Percentiles rank a stretch among this genome's conserved stretches.
phyloP scores from a whole-genome alignment of 805 yeast species.

The Saccharomycopsis vini region DNA sequence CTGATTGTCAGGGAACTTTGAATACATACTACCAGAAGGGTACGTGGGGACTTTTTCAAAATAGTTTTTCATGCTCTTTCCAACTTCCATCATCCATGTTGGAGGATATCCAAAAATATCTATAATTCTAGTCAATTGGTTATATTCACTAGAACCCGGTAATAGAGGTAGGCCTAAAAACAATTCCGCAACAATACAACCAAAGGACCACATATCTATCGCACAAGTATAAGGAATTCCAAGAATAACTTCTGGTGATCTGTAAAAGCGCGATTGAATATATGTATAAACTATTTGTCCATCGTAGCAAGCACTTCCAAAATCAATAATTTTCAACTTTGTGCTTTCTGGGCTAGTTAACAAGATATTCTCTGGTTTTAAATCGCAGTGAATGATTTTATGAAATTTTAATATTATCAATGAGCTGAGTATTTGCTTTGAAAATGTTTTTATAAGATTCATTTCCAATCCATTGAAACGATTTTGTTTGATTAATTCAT shows the following conservation, averaged over 20 bases:
- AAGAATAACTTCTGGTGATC: slow-evolving; percentile 89
- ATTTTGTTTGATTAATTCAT: slow-evolving; percentile 86
- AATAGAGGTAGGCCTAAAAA: slow-evolving; percentile 87
- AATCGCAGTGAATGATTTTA: slow-evolving; percentile 88
- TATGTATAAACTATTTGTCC: slow-evolving; percentile 83
- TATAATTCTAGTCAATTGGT: slow-evolving; percentile 75
- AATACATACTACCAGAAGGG: too few relatives aligned
- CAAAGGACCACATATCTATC: slow-evolving; percentile 96
- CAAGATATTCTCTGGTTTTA: slow-evolving; percentile 92
- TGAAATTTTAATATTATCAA: slow-evolving; percentile 71
- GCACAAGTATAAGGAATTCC: slow-evolving; percentile 90
- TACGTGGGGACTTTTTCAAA: slow-evolving; percentile 34
- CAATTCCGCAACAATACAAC: slow-evolving; percentile 85
- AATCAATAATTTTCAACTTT: slow-evolving; percentile 86
- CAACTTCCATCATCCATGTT: slow-evolving; percentile 94
- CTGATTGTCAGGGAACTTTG: slow-evolving; percentile 22
- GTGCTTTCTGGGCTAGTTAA: slow-evolving; percentile 74
- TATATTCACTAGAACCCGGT: slow-evolving; percentile 92
- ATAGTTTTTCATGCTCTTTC: slow-evolving; percentile 69
- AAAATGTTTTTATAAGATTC: slow-evolving; percentile 65
- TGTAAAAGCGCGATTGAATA: slow-evolving; percentile 84
- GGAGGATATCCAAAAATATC: slow-evolving; percentile 85
- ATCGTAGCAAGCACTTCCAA: slow-evolving; percentile 93
- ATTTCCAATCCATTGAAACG: slow-evolving; percentile 86
- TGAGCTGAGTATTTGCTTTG: slow-evolving; percentile 76